Base-by-base conservation (phyloP, 352 stramenopile genomes). In the Pythium dissotocum region DNA sequence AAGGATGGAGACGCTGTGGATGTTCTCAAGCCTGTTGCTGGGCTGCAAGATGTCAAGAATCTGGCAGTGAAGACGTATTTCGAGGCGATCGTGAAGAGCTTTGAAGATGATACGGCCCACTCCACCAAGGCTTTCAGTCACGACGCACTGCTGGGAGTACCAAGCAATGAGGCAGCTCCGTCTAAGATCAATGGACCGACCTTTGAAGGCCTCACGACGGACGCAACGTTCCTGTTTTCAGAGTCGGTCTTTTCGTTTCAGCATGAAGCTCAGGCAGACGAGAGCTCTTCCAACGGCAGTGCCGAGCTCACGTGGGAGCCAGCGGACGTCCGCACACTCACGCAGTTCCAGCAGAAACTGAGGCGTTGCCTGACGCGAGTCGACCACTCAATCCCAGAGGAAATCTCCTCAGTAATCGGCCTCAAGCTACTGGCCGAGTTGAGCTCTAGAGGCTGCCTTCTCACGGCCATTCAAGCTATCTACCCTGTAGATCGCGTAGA, bases 401-500 rank as follows among this genome's bases (percentile, higher is more conserved):
- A 54, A 9, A n/a, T 63, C 18, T 28, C 59, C 0, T 8, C 24
- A 7, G n/a, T 36, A 0, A 30, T 72, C 13, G 53, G 53, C 18
- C 9, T 30, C 0, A 12, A 49, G 10, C 10, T 18, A 24, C 30
- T 72, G 4, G 1, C 14, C 16, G n/a, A n/a, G 1, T 24, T 53
- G 53, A 53, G n/a, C 24, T 21, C 38, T 1, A 13, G 10, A 0
- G 35, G 56, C 13, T 46, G 33, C 13, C 58, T 77, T 12, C 10
- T 77, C 1, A 16, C 63, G 1, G 69, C 71, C 0, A 69, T 79
- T 8, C 58, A 59, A 6, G 67, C 28, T 9, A 28, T 67, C 0
- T 78, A 83, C 18, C 70, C 63, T 1, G 56, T 57, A 5, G n/a
- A 44, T 1, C 42, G n/a, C 4, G 58, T 63, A 16, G 36, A 21